phyloP scores from a whole-genome alignment of 225 moss, liverwort and hornwort genomes.

The Polytrichum commune region DNA sequence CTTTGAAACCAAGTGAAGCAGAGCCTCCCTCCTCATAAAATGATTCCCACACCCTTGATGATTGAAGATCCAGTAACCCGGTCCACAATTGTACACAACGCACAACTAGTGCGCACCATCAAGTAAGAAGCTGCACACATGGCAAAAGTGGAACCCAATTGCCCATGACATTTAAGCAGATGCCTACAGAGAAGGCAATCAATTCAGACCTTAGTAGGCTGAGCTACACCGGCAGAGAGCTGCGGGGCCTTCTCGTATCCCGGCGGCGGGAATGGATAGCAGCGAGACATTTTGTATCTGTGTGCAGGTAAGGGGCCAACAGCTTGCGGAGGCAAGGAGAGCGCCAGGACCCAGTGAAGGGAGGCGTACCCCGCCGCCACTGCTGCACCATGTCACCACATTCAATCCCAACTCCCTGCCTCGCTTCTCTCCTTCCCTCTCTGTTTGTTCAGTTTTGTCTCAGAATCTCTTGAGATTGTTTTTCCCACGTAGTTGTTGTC shows the following conservation, averaged over 20 bases:
- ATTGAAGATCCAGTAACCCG: no score
- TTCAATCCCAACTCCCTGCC: conserved; percentile 69
- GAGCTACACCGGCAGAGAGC: conserved; percentile 68
- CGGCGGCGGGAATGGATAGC: conserved; percentile 99
- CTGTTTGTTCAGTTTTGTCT: conserved; percentile 10
- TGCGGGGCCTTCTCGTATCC: conserved; percentile 97
- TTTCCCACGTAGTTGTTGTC: not conserved
- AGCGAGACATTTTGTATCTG: conserved; percentile 98
- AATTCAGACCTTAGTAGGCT: conserved; percentile 67
- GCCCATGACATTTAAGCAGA: no score
- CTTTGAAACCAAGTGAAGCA: no score
- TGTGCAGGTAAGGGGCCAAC: conserved; percentile 49
- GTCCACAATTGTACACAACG: not conserved
- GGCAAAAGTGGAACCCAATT: no score
- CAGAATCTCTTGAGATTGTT: conserved; percentile 5
- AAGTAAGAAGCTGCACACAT: no score
- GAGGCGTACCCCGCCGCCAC: conserved; percentile 99
- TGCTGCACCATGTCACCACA: conserved; percentile 99
- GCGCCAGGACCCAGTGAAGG: conserved; percentile 98
- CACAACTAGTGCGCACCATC: not conserved
- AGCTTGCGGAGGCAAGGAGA: conserved; percentile 66
- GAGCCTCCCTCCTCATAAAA: no score
- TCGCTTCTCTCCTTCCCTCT: conserved; percentile 35
- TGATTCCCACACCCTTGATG: no score
- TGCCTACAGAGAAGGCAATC: not conserved